Conservation (phyloP, 140 eudicot genomes). For the Oenanthe javanica region DNA sequence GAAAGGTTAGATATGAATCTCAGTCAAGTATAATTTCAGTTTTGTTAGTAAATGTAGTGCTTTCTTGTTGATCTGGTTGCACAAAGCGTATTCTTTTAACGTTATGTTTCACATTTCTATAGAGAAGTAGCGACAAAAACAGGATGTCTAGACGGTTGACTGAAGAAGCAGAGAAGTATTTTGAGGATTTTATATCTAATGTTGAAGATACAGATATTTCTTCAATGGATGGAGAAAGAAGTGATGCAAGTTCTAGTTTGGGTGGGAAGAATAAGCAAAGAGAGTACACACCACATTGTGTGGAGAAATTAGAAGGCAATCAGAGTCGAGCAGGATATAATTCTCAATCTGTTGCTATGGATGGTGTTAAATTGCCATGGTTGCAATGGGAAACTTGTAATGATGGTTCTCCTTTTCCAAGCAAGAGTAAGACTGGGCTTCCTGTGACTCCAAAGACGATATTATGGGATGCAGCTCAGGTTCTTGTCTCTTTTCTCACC, state of each 20-base stretch:
- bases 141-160: conserved; percentile 42
- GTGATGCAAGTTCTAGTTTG: conserved; percentile 77
- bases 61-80: not conserved
- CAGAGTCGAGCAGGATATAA: conserved; percentile 32
- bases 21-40: not conserved
- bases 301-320: conserved; percentile 23
- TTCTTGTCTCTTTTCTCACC: conserved; percentile 1
- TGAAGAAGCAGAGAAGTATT: conserved; percentile 82
- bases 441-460: conserved; percentile 54
- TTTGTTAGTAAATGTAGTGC: not conserved
- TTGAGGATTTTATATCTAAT: conserved; percentile 75
- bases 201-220: conserved; percentile 92
- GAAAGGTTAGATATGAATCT: conserved; percentile 52
- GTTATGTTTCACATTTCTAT: conserved; percentile 21
- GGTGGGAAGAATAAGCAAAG: conserved; percentile 45
- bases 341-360: conserved; percentile 55
- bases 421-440: conserved; percentile 22
- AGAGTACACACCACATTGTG: conserved; percentile 13
- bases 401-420: conserved; percentile 27
- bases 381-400: conserved; percentile 76
- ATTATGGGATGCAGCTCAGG: conserved; percentile 66
- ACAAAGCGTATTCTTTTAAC: not conserved
- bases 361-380: conserved; percentile 87
- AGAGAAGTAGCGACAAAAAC: conserved; percentile 78
- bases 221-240: conserved; percentile 94